Evolutionary conservation across 164 flowering plant genomes (phyloP).

Genomic region (Aristolochia contorta): DNA sequence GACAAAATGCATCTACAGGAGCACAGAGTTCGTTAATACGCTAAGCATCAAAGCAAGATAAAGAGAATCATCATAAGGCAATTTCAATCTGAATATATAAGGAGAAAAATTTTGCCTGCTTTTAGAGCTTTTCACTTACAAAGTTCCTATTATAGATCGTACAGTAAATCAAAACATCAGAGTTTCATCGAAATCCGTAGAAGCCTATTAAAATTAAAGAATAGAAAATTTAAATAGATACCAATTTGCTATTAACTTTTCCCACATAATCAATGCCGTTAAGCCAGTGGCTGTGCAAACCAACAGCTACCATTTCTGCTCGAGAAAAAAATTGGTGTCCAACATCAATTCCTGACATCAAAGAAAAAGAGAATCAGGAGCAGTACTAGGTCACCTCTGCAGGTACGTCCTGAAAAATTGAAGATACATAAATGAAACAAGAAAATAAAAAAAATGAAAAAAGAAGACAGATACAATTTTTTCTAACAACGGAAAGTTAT

Average conservation of each 20-base stretch:
- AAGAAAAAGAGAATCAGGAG: neutral
- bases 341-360: conserved; percentile 62
- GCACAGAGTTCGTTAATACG: too few species aligned
- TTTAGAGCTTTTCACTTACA: neutral
- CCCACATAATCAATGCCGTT: conserved; percentile 88
- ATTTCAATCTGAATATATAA: too few species aligned
- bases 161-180: too few species aligned
- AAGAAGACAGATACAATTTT: too few species aligned
- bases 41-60: too few species aligned
- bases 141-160: neutral
- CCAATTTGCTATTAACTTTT: conserved; percentile 17
- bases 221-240: conserved; percentile 1
- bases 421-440: too few species aligned
- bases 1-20: too few species aligned
- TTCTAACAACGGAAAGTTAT: too few species aligned
- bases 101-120: neutral
- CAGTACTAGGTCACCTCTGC: too few species aligned
- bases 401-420: too few species aligned
- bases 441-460: too few species aligned
- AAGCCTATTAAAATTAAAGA: neutral
- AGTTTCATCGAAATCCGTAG: neutral
- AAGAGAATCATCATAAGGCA: too few species aligned
- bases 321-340: conserved; percentile 85
- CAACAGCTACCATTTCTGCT: conserved; percentile 87
- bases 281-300: conserved; percentile 85